phyloP scores from a whole-genome alignment of 768 basidiomycete species.

The Hypholoma sublateritium region DNA sequence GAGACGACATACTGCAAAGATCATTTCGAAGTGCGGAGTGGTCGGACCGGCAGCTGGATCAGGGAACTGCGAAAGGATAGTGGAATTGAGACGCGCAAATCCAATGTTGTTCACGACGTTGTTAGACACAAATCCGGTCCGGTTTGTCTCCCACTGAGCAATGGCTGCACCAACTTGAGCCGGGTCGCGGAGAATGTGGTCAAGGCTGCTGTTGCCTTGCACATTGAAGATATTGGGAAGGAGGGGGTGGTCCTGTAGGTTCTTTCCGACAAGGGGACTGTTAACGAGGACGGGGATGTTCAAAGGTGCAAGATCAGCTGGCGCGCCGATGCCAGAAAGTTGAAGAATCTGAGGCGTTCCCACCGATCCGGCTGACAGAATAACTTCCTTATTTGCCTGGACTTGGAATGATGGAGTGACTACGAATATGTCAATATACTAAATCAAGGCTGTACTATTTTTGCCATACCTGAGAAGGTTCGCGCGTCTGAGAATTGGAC shows the following conservation, averaged over 20 bases:
- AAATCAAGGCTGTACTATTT: neutral
- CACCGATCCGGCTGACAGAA: conserved; percentile 38
- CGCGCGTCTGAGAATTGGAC: conserved; percentile 13
- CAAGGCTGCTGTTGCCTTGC: conserved; percentile 21
- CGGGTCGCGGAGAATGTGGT: conserved; percentile 21
- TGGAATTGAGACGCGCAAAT: conserved; percentile 26
- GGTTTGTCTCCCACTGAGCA: conserved; percentile 23
- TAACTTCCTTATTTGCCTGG: conserved; percentile 30
- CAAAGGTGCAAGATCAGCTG: conserved; percentile 28
- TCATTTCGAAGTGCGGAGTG: conserved; percentile 29
- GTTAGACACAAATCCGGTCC: conserved; percentile 27
- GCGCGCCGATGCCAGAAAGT: conserved; percentile 43
- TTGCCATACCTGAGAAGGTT: neutral
- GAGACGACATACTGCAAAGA: conserved; percentile 20
- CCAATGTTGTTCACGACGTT: conserved; percentile 25
- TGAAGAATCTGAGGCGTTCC: conserved; percentile 32
- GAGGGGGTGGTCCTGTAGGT: conserved; percentile 41
- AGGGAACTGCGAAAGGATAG: conserved; percentile 17
- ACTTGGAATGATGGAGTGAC: conserved; percentile 4
- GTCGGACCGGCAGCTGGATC: conserved; percentile 30
- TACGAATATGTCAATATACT: neutral
- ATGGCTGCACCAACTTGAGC: conserved; percentile 13
- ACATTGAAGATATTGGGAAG: conserved; percentile 23
- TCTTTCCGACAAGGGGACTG: conserved; percentile 42
- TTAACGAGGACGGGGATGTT: conserved; percentile 37